phyloP scores from a whole-genome alignment of 2,329 filamentous ascomycete species.

The Epichloe uncinata region DNA sequence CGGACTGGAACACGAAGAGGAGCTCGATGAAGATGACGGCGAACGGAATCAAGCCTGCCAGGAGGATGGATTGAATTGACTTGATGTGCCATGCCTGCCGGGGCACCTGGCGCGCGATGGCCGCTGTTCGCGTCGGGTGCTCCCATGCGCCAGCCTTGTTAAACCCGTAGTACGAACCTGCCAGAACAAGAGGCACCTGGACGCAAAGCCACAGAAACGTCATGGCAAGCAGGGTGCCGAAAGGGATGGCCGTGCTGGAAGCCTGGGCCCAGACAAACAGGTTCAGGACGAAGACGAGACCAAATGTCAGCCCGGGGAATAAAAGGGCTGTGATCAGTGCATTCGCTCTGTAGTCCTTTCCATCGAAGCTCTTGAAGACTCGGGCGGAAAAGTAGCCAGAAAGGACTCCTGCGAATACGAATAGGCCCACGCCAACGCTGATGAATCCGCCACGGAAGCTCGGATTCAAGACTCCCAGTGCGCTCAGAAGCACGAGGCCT shows the following conservation, averaged over 20 bases:
- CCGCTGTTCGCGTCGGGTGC: slow-evolving; percentile 66
- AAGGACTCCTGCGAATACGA: slow-evolving; percentile 70
- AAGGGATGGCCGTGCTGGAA: slow-evolving; percentile 75
- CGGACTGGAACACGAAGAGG: slow-evolving; percentile 71
- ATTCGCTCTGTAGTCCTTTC: slow-evolving; percentile 61
- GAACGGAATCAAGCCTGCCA: slow-evolving; percentile 71
- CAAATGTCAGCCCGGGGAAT: slow-evolving; percentile 67
- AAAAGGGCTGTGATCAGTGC: slow-evolving; percentile 63
- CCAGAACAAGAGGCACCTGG: slow-evolving; percentile 72
- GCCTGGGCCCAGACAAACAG: slow-evolving; percentile 85
- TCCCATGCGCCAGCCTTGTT: slow-evolving; percentile 55
- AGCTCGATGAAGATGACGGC: slow-evolving; percentile 82
- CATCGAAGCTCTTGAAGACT: slow-evolving; percentile 73
- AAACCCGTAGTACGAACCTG: slow-evolving; percentile 67
- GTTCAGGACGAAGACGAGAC: slow-evolving; percentile 65
- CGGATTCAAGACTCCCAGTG: slow-evolving; percentile 67
- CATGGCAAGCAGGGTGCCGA: slow-evolving; percentile 62
- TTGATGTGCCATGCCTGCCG: slow-evolving; percentile 62
- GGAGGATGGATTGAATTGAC: slow-evolving; percentile 47
- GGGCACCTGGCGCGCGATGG: slow-evolving; percentile 61
- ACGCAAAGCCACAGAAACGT: slow-evolving; percentile 71
- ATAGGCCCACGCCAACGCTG: slow-evolving; percentile 70
- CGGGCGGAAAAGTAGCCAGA: slow-evolving; percentile 80
- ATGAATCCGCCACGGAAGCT: slow-evolving; percentile 84
- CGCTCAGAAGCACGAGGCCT: slow-evolving; percentile 59